Evolutionary conservation across 805 yeast species (phyloP).

Genomic region (Barnettozyma vustinii): DNA sequence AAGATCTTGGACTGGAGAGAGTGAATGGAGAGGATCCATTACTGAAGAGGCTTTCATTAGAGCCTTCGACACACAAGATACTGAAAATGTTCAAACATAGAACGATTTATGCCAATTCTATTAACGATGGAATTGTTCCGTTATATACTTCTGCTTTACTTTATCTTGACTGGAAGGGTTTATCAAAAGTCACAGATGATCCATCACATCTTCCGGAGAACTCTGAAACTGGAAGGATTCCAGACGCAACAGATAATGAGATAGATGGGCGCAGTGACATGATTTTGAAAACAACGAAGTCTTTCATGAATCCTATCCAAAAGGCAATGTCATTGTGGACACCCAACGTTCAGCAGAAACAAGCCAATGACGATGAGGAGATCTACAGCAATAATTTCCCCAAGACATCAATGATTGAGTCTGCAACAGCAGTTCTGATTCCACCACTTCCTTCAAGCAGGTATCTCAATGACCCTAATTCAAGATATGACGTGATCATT

Average conservation of each 20-base stretch:
- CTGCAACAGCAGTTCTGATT: constrained; percentile 59
- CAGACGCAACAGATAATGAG: constrained; percentile 1
- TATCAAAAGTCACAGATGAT: constrained; percentile 13
- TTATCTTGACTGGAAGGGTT: constrained; percentile 48
- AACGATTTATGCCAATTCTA: constrained; percentile 69
- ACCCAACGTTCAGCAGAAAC: constrained; percentile 24
- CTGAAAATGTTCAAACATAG: constrained; percentile 54
- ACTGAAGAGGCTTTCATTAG: constrained; percentile 57
- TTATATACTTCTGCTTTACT: constrained; percentile 65
- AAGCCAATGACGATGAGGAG: constrained; percentile 6
- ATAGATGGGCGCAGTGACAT: constrained; percentile 6
- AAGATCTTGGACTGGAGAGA: constrained; percentile 58
- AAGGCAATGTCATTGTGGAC: constrained; percentile 41
- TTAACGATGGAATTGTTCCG: constrained; percentile 81
- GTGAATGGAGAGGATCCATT: constrained; percentile 46
- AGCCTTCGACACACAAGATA: constrained; percentile 52
- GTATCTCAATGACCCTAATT: constrained; percentile 57
- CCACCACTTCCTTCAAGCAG: constrained; percentile 66
- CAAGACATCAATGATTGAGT: constrained; percentile 60
- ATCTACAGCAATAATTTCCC: constrained; percentile 37
- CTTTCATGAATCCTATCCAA: constrained; percentile 37
- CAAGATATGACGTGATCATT: constrained; percentile 52
- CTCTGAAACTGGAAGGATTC: constrained; percentile 13
- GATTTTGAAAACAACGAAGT: constrained; percentile 21
- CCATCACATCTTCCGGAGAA: neutral